Evolutionary conservation across 768 basidiomycete genomes (phyloP).

Genomic region (Amanita fuliginea): DNA sequence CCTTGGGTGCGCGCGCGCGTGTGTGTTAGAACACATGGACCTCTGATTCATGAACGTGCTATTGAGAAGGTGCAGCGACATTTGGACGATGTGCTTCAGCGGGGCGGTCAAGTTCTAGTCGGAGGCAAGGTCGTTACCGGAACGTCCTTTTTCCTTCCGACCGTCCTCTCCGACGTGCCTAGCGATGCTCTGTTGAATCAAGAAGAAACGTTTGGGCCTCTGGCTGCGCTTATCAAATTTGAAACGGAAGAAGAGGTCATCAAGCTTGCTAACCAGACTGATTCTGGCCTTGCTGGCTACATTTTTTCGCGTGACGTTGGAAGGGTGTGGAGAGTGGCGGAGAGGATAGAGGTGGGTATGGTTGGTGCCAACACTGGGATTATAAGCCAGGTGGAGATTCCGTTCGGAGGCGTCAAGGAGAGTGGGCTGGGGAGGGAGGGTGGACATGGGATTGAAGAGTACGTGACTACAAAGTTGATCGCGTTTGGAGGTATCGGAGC

Average conservation of each 20-base stretch:
- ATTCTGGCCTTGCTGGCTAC: slow-evolving; percentile 88
- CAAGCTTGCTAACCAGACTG: slow-evolving; percentile 69
- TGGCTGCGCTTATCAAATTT: slow-evolving; percentile 82
- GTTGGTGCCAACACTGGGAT: slow-evolving; percentile 77
- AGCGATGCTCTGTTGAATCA: slow-evolving; percentile 46
- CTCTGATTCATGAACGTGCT: slow-evolving; percentile 81
- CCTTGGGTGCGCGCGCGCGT: too few species aligned
- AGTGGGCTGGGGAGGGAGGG: slow-evolving; percentile 81
- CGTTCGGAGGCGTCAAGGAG: slow-evolving; percentile 89
- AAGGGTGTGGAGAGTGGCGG: slow-evolving; percentile 89
- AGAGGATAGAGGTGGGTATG: slow-evolving; percentile 88
- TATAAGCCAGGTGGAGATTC: slow-evolving; percentile 70
- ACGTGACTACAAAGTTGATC: slow-evolving; percentile 73
- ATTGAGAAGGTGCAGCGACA: slow-evolving; percentile 79
- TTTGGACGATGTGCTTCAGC: slow-evolving; percentile 76
- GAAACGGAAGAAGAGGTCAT: slow-evolving; percentile 92
- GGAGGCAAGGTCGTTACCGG: slow-evolving; percentile 69
- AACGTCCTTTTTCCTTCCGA: slow-evolving; percentile 71
- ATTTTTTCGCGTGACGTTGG: slow-evolving; percentile 84
- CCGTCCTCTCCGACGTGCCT: slow-evolving; percentile 81
- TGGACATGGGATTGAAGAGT: slow-evolving; percentile 84
- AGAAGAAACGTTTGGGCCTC: slow-evolving; percentile 95
- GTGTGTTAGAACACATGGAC: slow-evolving; percentile 89
- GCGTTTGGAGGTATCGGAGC: slow-evolving; percentile 59
- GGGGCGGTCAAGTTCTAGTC: slow-evolving; percentile 80